Conservation (phyloP, 805 yeast species). For the Sungouiella blattae region DNA sequence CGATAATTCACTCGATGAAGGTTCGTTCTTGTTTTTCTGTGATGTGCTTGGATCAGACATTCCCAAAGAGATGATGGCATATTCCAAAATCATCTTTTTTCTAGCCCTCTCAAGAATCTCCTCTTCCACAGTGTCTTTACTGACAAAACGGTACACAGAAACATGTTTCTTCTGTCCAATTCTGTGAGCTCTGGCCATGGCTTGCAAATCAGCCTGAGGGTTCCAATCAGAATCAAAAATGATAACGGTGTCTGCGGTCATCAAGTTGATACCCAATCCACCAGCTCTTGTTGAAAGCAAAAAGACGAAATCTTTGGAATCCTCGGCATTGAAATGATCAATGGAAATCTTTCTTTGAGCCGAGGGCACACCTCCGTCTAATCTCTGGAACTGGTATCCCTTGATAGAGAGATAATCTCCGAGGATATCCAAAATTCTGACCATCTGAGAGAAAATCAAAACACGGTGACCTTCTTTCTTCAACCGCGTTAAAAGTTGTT, state of each 20-base stretch:
- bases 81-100: slow-evolving; percentile 96
- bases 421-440: slow-evolving; percentile 86
- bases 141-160: slow-evolving; percentile 94
- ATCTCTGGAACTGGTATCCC: slow-evolving; percentile 83
- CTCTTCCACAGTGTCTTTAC: slow-evolving; percentile 97
- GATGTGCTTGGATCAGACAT: slow-evolving; percentile 69
- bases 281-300: slow-evolving; percentile 95
- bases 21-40: slow-evolving; percentile 61
- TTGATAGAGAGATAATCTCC: slow-evolving; percentile 90
- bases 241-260: slow-evolving; percentile 99
- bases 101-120: slow-evolving; percentile 95
- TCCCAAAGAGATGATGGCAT: slow-evolving; percentile 95
- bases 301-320: slow-evolving; percentile 86
- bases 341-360: slow-evolving; percentile 90
- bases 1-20: slow-evolving; percentile 77
- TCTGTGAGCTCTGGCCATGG: slow-evolving; percentile 99
- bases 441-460: slow-evolving; percentile 95
- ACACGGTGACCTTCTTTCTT: slow-evolving; percentile 95
- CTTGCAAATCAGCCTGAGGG: slow-evolving; percentile 98
- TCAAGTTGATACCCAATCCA: slow-evolving; percentile 94
- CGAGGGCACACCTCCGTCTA: slow-evolving; percentile 96
- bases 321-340: slow-evolving; percentile 95
- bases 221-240: slow-evolving; percentile 99
- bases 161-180: slow-evolving; percentile 99
- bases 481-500: slow-evolving; percentile 78